Evolutionary conservation across 139 green algal species (phyloP).

Genomic region (Gonium pectorale): DNA sequence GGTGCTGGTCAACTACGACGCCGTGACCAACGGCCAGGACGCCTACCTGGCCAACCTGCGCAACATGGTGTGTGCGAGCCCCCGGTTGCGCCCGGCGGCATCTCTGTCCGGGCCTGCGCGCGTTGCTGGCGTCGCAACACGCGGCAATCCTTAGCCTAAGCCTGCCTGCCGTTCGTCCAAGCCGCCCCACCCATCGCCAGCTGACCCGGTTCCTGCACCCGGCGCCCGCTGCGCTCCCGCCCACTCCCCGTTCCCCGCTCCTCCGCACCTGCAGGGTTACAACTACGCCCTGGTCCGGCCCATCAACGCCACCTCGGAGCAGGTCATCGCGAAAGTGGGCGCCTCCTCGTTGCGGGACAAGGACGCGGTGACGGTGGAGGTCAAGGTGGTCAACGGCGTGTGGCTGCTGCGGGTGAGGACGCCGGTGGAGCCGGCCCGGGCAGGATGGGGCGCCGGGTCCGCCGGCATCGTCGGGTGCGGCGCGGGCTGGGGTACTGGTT

Average conservation of each 20-base stretch:
- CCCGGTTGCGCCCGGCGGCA: background rate
- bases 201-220: no score
- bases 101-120: no score
- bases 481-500: background rate
- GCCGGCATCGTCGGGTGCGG: background rate
- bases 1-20: slow-evolving; percentile 26
- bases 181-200: no score
- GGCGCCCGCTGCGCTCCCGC: no score
- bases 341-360: background rate
- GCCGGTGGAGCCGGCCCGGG: no score
- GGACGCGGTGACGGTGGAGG: slow-evolving; percentile 9
- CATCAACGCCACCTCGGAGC: slow-evolving; percentile 15
- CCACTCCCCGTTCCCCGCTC: background rate
- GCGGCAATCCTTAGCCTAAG: no score
- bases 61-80: background rate
- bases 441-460: background rate
- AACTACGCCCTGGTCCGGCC: slow-evolving; percentile 14
- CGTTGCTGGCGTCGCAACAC: no score
- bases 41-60: slow-evolving; percentile 13
- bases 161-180: no score
- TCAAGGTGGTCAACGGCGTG: slow-evolving; percentile 15
- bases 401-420: slow-evolving; percentile 24
- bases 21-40: slow-evolving; percentile 14
- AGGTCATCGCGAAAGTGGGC: slow-evolving; percentile 11
- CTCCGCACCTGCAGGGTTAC: background rate